Base-by-base conservation (phyloP, 352 stramenopile genomes). In the Paralagenidium karlingii region DNA sequence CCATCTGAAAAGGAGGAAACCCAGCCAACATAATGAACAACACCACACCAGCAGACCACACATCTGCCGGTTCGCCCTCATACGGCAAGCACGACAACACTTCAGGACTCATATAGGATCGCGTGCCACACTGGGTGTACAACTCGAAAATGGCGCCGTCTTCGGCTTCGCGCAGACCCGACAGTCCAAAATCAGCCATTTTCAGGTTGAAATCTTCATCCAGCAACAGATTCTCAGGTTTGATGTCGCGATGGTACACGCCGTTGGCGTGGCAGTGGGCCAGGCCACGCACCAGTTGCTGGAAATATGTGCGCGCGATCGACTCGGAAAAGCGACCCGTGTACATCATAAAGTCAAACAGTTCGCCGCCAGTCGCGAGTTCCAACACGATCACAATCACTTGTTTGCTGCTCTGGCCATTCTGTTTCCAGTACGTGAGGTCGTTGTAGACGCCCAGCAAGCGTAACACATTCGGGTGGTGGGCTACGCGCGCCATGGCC, bases 161-260 rank as follows among this genome's bases (percentile, higher is more conserved):
- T 30, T 82, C 71, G 0, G 69, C 45, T 53, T 84, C 68, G 24
- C 61, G 59, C 34, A 92, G 77, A 15, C 92, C 94, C 5, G 90
- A 95, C n/a, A 98, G 63, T 2, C 92, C 92, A 64, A 98, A 98
- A 43, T 98, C 92, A 5, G 84, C 91, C 19, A 98, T 81, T 49
- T 97, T 97, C 47, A 97, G 52, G 8, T 55, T 37, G 41, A 85
- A 87, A 24, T 71, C 63, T 13, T 80, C 63, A 53, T 94, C 81
- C 24, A 96, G 45, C 11, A 97, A 55, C 33, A 97, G 47, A 49
- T 97, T 97, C 49, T 97, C 88, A 3, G 87, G 88, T 58, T 96
- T 96, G 45, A 97, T 89, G 48, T 97, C 88, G 38, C 87, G 80
- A 37, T 95, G 82, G 54, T 83, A 89, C n/a, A 95, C 76, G 32